phyloP scores from a whole-genome alignment of 345 rosid species.

The Dipteronia dyeriana region DNA sequence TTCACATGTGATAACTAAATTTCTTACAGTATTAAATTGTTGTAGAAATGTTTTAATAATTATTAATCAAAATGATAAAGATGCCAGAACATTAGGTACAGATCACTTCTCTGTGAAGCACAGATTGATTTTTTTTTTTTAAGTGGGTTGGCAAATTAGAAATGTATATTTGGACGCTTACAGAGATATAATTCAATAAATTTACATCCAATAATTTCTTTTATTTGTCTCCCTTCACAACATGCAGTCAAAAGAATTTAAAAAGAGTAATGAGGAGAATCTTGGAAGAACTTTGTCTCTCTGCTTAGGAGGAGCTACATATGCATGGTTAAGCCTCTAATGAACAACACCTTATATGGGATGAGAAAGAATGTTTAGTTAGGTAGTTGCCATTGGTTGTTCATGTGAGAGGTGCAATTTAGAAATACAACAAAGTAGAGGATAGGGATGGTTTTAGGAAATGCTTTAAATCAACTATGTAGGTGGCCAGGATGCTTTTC shows the following conservation, averaged over 20 bases:
- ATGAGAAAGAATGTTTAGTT: background rate
- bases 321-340: background rate
- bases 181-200: background rate
- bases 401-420: background rate
- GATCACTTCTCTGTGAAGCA: slow-evolving; percentile 1
- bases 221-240: background rate
- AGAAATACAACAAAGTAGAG: background rate
- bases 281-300: slow-evolving; percentile 5
- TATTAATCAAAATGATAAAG: slow-evolving; percentile 8
- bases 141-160: background rate
- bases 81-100: background rate
- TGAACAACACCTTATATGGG: background rate
- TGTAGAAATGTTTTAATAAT: background rate
- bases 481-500: background rate
- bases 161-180: background rate
- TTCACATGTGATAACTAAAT: background rate
- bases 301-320: slow-evolving; percentile 3
- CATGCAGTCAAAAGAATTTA: too few relatives aligned
- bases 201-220: background rate
- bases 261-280: slow-evolving; percentile 4
- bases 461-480: background rate
- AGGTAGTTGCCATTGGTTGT: background rate
- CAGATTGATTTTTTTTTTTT: background rate
- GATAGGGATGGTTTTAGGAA: background rate
- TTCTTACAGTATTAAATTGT: background rate